A percentile compares a stretch with the other conserved stretches of the same genome.
Conservation (phyloP, 208 protist species). For the Entamoeba nuttalli region DNA sequence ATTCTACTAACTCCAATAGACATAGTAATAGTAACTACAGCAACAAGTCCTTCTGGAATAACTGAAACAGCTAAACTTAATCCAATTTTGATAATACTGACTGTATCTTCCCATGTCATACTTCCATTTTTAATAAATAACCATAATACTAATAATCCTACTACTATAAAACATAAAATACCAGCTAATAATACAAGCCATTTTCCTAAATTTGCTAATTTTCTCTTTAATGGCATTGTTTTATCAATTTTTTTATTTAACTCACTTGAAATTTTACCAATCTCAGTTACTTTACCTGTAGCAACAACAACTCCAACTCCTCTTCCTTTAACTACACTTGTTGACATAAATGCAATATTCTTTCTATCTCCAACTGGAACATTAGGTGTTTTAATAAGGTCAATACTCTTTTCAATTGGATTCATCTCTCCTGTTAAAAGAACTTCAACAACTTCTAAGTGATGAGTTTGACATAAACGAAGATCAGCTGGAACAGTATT, state of each 20-base stretch:
- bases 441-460: not conserved
- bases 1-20: constrained; percentile 24
- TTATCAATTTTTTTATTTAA: not conserved
- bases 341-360: not conserved
- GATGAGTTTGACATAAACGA: not conserved
- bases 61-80: constrained; percentile 30
- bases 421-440: not conserved
- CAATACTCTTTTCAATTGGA: not conserved
- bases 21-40: constrained; percentile 21
- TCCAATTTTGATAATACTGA: constrained; percentile 5
- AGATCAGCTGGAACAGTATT: not conserved
- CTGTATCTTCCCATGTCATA: not conserved
- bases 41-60: constrained; percentile 35
- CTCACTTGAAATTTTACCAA: not conserved
- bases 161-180: not conserved
- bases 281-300: not conserved
- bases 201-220: not conserved
- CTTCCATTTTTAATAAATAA: constrained; percentile 4
- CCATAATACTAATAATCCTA: not conserved
- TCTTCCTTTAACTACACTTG: not conserved
- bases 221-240: not conserved
- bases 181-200: not conserved
- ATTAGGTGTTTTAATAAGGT: not conserved
- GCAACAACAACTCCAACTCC: not conserved
- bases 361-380: not conserved